Base-by-base conservation (phyloP, 129 eudicot species). In the Apium graveolens region DNA sequence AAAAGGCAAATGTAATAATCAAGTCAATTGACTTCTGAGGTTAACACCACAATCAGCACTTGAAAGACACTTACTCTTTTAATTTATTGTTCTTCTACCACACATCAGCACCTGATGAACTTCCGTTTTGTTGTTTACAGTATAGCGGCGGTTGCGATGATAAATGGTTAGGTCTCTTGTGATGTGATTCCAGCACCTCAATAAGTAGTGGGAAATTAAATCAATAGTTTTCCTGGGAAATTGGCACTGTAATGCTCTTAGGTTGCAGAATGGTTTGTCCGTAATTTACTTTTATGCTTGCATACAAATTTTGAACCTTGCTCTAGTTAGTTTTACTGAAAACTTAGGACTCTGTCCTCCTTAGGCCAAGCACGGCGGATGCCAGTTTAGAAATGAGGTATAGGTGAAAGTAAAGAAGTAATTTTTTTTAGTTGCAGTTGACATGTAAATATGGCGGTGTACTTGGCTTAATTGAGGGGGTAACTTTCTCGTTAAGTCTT, bases 1-100 rank as follows among this genome's bases (percentile, higher is more conserved):
- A 90, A 71, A 89, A 86, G 10, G 97, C 99, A 69, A 97, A 95
- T 78, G 65, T 95, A 88, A 76, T 92, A 49, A 92, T 95, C 85
- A 95, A 88, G 72, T 95, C 99, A 2, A 75, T 95, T 75, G 85
- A 87, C 72, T 24, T 76, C 70, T 72, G 76, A 72, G 55, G 10
- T 72, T 6, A 72, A n/a, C 53, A n/a, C 11, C 76, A 39, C 12
- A 57, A 57, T 57, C 27, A 35, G 43, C n/a, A 20, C 11, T 16
- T 18, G 5, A 39, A 18, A 69, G 43, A 68, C 24, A 12, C 73
- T 34, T 60, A 60, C 68, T 34, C 34, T 60, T 60, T 26, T 26
- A 11, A 24, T 60, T 17, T 17, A 10, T 60, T 5, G 26, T 60
- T 60, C 32, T 60, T n/a, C 6, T 16, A 11, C 32, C 17, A n/a